Base-by-base conservation (phyloP, 2,329 filamentous ascomycete genomes). In the Xylaria polymorpha region DNA sequence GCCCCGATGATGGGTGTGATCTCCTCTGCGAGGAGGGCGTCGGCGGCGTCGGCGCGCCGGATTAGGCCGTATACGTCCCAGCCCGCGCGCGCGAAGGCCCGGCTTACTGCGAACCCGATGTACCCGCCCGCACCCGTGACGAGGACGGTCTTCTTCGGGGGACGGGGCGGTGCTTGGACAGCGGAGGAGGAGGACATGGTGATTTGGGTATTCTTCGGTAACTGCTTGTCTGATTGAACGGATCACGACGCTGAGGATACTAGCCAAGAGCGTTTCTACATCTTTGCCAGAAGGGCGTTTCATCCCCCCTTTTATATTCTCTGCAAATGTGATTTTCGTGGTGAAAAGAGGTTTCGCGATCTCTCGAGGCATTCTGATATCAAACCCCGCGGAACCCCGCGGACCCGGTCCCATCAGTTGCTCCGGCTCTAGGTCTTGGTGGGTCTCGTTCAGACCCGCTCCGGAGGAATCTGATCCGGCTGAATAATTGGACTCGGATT, bases 91-190 rank as follows among this genome's bases (percentile, higher is more conserved):
- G 80, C 78, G 71, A 86, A 86, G 25, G 83, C 81, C 20, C 80
- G 79, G 61, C 80, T 79, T 0, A 85, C 83, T 0, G 83, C 82
- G 25, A 75, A 79, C 43, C 84, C 84, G 48, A 86, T 82, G 73
- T 84, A 85, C 10, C 84, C 84, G 61, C 84, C 85, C 14, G 84
- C 83, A 9, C 84, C 84, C 2, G 81, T 84, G 29, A 86, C 79
- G 7, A 86, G 76, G n/a, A 81, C 83, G 1, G 78, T 80, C 32
- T 72, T 76, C 53, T 43, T 55, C 5, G 60, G 46, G 1, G 61
- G 37, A 14, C 64, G 69, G 41, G 57, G 9, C 2, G 66, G 53
- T 43, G 57, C 61, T 48, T 68, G 44, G 46, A 37, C 22, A n/a
- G n/a, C n/a, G n/a, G n/a, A n/a, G 35, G 39, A 39, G 25, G 58